A percentile compares a stretch with the other conserved stretches of the same genome.
Conservation (phyloP, 2,329 filamentous ascomycete genomes). For the Xylariaceae sp. region DNA sequence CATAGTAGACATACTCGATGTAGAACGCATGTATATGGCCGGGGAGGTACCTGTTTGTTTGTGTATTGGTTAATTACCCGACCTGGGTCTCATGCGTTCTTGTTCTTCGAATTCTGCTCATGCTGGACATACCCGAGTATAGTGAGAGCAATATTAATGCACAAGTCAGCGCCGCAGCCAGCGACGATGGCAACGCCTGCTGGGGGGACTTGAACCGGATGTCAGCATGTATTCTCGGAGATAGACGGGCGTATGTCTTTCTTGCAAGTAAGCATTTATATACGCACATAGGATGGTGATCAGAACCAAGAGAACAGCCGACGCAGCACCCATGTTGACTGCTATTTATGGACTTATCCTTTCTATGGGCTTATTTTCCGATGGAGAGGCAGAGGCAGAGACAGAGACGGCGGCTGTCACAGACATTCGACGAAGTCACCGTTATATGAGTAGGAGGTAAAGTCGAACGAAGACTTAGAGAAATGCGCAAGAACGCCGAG, state of each 20-base stretch:
- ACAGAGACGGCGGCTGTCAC: too few relatives aligned
- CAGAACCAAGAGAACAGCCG: conserved; percentile 45
- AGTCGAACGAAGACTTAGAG: background rate
- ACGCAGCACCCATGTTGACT: conserved; percentile 42
- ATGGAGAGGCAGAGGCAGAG: background rate
- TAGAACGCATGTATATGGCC: conserved; percentile 80
- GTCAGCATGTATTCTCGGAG: conserved; percentile 16
- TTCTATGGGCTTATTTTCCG: background rate
- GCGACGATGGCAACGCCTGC: conserved; percentile 59
- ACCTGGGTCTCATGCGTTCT: too few relatives aligned
- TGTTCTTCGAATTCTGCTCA: background rate
- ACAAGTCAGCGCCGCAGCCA: conserved; percentile 59
- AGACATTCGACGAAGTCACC: background rate
- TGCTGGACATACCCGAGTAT: conserved; percentile 50
- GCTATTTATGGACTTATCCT: background rate
- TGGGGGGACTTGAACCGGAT: conserved; percentile 51
- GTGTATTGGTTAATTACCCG: too few relatives aligned
- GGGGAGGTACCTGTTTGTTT: conserved; percentile 56
- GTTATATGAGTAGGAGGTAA: background rate
- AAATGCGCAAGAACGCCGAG: background rate
- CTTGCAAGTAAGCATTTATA: conserved; percentile 4
- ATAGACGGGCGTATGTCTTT: conserved; percentile 15
- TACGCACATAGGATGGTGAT: conserved; percentile 51
- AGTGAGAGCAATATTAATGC: conserved; percentile 63
- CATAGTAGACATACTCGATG: conserved; percentile 76